Conservation (phyloP, 164 flowering plant species). For the Aristolochia contorta region DNA sequence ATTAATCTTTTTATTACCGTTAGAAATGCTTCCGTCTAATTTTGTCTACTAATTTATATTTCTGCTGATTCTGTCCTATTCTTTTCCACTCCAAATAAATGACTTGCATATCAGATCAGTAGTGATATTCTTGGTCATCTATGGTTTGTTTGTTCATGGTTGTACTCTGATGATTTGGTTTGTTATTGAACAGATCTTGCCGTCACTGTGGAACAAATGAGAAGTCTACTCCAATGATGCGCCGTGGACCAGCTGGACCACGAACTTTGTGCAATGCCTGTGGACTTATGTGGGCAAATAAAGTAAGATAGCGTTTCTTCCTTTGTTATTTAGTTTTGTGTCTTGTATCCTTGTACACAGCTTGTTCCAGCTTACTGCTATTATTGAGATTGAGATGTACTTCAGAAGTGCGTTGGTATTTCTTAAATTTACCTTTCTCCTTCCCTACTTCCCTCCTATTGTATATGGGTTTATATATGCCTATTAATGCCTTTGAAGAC, state of each 20-base stretch:
- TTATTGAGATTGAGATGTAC: background rate
- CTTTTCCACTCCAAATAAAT: background rate
- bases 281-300: slow-evolving; percentile 21
- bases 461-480: background rate
- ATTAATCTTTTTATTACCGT: no score
- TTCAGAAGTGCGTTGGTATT: background rate
- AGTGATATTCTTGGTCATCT: background rate
- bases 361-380: background rate
- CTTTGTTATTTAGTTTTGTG: background rate
- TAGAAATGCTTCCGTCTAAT: no score
- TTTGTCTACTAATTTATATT: background rate
- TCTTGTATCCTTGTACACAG: background rate
- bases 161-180: background rate
- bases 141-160: background rate
- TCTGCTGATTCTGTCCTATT: background rate
- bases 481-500: background rate
- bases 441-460: no score
- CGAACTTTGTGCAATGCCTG: slow-evolving; percentile 20
- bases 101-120: background rate
- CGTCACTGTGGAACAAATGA: slow-evolving; percentile 14
- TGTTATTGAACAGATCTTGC: slow-evolving; percentile 5
- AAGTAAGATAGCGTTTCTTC: background rate
- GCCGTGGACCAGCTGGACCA: slow-evolving; percentile 19
- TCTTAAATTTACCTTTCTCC: no score
- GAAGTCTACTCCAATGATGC: slow-evolving; percentile 20